Conservation (phyloP, 768 basidiomycete genomes). For the Lactarius tabidus region DNA sequence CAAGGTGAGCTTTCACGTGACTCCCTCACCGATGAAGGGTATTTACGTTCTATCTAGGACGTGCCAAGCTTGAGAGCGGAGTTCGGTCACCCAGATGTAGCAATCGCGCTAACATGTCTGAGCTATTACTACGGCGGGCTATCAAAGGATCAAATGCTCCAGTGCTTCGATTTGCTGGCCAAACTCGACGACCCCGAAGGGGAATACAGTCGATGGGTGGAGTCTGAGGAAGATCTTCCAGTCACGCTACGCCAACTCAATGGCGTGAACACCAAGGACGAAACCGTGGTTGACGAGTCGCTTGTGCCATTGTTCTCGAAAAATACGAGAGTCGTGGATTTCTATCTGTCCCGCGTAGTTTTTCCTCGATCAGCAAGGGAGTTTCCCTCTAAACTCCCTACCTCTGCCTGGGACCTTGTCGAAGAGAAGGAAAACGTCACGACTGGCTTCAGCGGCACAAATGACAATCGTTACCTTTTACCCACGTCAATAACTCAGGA, state of each 20-base stretch:
- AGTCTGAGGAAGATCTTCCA: constrained; percentile 29
- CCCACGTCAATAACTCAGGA: constrained; percentile 36
- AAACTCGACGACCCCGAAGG: constrained; percentile 39
- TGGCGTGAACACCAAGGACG: constrained; percentile 43
- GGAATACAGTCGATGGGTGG: constrained; percentile 43
- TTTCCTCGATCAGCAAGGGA: constrained; percentile 50
- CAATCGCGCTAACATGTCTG: too few species aligned
- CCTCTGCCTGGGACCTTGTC: constrained; percentile 52
- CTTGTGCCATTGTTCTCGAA: constrained; percentile 37
- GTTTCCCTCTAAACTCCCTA: constrained; percentile 45
- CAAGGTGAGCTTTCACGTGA: too few species aligned
- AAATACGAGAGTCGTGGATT: constrained; percentile 42
- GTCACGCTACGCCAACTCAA: constrained; percentile 31
- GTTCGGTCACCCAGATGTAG: too few species aligned
- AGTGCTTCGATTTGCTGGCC: constrained; percentile 37
- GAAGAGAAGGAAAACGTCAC: constrained; percentile 35
- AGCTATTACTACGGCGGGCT: too few species aligned
- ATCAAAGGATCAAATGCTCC: too few species aligned
- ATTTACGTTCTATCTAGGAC: not conserved
- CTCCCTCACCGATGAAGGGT: too few species aligned
- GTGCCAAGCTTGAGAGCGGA: too few species aligned
- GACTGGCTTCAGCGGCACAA: constrained; percentile 56
- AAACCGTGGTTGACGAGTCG: constrained; percentile 29
- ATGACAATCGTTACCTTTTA: constrained; percentile 41
- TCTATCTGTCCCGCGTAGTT: constrained; percentile 44